Evolutionary conservation across 345 rosid genomes (phyloP), one percentile per base, ranked within the genome.

Genomic region (Psidium friedrichsthalianum): DNA sequence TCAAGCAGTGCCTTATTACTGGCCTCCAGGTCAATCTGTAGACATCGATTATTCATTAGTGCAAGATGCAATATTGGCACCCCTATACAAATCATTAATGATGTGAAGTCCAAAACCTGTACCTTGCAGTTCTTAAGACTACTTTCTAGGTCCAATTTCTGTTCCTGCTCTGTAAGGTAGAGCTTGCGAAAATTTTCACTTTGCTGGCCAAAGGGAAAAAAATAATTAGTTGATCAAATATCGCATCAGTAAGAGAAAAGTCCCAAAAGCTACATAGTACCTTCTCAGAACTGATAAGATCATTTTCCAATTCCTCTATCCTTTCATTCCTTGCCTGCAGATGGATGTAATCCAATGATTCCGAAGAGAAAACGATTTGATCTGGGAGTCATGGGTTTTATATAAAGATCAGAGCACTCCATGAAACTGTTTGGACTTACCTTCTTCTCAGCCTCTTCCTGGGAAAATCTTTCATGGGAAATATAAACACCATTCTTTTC

Each of bases 391-490:
- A 20, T 53, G 13, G 47, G 42, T 51, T 82, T 82, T 52, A 82
- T 82, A 52, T 53, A 36, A 40, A 82, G 59, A 69, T 36, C 13
- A 69, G 80, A 69, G 80, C 47, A 36, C 80, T 69, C 42, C 47
- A 69, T 9, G 54, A 83, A 82, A 52, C 40, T 40, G 83, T 40
- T 22, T 57, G 82, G 15, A 12, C 53, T 42, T 82, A 95, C 98
- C 96, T 97, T 97, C 94, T 97, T 95, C 88, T 95, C 99, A 86
- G 94, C 93, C 91, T 95, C 98, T 80, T 95, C 98, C 85, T 92
- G 95, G 61, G 89, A 87, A 93, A 88, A 93, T 93, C 98, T 92
- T 86, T 95, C 98, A 82, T 93, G 95, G 27, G 98, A 94, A 69
- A 97, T 87, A 83, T 95, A 95, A n/a, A 95, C 92, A 84, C 99